phyloP scores from a whole-genome alignment of 176 grass and related monocot genomes.

The Juncus effusus region DNA sequence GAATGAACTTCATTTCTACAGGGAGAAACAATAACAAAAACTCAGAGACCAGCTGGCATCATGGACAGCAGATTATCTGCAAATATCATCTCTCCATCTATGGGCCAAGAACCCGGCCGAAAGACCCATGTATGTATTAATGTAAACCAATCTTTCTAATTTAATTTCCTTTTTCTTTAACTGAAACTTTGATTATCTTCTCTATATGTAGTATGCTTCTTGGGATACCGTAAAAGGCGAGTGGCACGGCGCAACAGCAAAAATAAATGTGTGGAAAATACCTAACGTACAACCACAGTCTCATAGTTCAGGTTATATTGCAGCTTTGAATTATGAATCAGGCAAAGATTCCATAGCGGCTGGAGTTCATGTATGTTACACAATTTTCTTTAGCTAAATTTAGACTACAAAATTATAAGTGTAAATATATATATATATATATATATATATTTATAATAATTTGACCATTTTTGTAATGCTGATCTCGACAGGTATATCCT shows the following conservation, averaged over 20 bases:
- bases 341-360: neutral
- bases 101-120: no score
- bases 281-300: slow-evolving; percentile 3
- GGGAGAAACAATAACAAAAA: no score
- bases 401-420: neutral
- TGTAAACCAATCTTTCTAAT: no score
- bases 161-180: no score
- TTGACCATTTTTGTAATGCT: neutral
- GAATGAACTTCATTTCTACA: no score
- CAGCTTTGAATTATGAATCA: neutral
- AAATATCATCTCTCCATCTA: no score
- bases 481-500: neutral
- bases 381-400: neutral
- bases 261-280: slow-evolving; percentile 28
- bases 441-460: neutral
- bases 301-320: slow-evolving; percentile 13
- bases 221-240: no score
- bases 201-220: no score
- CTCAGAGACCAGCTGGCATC: no score
- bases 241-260: slow-evolving; percentile 29
- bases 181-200: no score
- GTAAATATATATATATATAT: neutral
- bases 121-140: no score
- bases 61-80: no score
- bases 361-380: slow-evolving; percentile 28